Base-by-base conservation (phyloP, 1,139 yeast species). In the Lodderomyces beijingensis region DNA sequence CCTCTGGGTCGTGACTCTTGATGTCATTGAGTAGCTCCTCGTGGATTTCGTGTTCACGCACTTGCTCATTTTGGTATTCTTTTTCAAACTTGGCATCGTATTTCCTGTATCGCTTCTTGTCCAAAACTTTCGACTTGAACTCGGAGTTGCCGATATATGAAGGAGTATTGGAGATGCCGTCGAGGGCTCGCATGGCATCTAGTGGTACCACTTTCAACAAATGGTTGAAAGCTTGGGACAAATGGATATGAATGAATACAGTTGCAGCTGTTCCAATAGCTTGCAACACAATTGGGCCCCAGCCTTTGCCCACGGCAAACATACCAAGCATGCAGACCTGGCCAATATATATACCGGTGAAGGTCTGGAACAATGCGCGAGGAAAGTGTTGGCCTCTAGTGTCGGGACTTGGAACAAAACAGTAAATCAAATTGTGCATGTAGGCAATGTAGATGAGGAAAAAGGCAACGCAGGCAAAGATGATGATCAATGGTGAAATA, bases 241-340 rank as follows among this genome's bases (percentile, higher is more conserved):
- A 56, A 39, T 74, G 67, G 22, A 75, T 27, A 51, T 91, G 96
- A 36, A 76, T 70, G 49, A 77, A 74, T 4, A 74, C 70, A 1
- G 96, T 87, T 41, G 72, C 65, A 11, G 66, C 75, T 11, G 87
- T 49, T 35, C 79, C 65, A 37, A 86, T 69, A 6, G 75, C 81
- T 57, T 84, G 87, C 34, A 91, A 62, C 11, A 75, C 89, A 43
- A 89, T 73, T 30, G 95, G 94, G 25, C 95, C 96, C 96, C 96
- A 89, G 37, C 94, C 85, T 68, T 87, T 86, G 43, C 95, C 93
- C 49, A 88, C 87, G 17, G 79, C 86, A 53, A 88, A 87, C 42
- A 91, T 66, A 36, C 94, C 96, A 43, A 89, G 61, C 51, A 91
- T 53, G 63, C 95, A 86, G 20, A 88, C 58, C 58, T 91, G 91